Conservation (phyloP, 1,284 basidiomycete genomes). For the Moesziomyces antarcticus region DNA sequence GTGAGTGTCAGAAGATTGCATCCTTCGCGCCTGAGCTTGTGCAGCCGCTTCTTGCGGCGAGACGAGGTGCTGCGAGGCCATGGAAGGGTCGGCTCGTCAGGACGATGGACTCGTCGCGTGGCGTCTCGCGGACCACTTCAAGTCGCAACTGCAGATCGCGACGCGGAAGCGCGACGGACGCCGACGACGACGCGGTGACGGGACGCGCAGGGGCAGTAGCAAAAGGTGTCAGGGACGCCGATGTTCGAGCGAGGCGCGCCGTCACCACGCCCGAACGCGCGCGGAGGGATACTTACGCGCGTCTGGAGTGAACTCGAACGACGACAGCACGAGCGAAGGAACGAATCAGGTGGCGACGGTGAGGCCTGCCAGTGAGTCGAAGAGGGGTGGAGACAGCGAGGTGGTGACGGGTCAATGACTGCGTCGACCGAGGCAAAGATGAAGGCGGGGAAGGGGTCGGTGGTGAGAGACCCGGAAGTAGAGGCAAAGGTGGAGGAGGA, state of each 20-base stretch:
- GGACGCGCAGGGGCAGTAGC: not conserved
- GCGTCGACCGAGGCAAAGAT: constrained; percentile 12
- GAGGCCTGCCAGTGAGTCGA: constrained; percentile 11
- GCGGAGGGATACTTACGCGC: constrained; percentile 33
- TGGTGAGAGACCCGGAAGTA: not conserved
- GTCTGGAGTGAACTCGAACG: constrained; percentile 36
- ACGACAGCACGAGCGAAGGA: constrained; percentile 32
- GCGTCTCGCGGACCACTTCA: constrained; percentile 37
- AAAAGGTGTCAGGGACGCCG: constrained; percentile 12
- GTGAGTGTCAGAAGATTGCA: constrained; percentile 51
- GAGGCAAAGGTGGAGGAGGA: constrained; percentile 20
- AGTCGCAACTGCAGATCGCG: constrained; percentile 16
- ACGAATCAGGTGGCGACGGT: constrained; percentile 11
- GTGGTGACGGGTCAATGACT: constrained; percentile 24
- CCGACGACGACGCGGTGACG: constrained; percentile 3
- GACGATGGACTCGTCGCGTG: constrained; percentile 25
- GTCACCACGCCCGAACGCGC: constrained; percentile 24
- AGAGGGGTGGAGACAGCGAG: not conserved
- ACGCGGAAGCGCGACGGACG: not conserved
- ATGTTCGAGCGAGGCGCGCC: constrained; percentile 22
- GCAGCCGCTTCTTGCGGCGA: constrained; percentile 56
- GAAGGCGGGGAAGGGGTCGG: constrained; percentile 8
- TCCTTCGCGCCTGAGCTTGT: constrained; percentile 53
- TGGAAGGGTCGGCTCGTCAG: constrained; percentile 41
- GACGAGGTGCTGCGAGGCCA: constrained; percentile 54